phyloP scores from a whole-genome alignment of 2,329 filamentous ascomycete species.

The Phialophora chinensis region DNA sequence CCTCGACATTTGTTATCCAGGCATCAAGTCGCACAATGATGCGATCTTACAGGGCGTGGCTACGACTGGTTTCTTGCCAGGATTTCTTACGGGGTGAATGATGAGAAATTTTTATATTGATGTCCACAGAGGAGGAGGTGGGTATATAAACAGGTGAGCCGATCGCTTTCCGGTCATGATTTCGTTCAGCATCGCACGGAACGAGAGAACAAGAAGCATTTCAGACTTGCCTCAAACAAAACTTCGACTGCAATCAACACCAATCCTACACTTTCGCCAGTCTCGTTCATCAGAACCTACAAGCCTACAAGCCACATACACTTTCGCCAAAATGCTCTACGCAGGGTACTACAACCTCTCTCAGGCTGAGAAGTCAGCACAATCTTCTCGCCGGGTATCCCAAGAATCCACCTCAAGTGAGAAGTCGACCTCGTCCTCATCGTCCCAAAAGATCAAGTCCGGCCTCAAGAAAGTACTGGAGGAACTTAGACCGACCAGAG shows the following conservation, averaged over 20 bases:
- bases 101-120: slow-evolving; percentile 16
- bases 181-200: slow-evolving; percentile 15
- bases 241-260: background rate
- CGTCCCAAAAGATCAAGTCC: slow-evolving; percentile 28
- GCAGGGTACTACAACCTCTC: slow-evolving; percentile 36
- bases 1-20: slow-evolving; percentile 16
- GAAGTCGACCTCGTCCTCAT: slow-evolving; percentile 19
- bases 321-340: slow-evolving; percentile 34
- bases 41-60: slow-evolving; percentile 7
- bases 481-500: slow-evolving; percentile 33
- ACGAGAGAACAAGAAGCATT: background rate
- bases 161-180: background rate
- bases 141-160: slow-evolving; percentile 32
- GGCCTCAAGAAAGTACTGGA: slow-evolving; percentile 33
- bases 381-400: slow-evolving; percentile 30
- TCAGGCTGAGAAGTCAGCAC: slow-evolving; percentile 28
- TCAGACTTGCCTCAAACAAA: background rate
- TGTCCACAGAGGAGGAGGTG: background rate
- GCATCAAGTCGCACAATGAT: background rate
- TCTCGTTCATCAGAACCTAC: slow-evolving; percentile 1
- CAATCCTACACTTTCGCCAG: background rate
- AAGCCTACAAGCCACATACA: slow-evolving; percentile 2
- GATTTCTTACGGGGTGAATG: background rate
- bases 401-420: slow-evolving; percentile 23
- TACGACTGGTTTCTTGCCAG: background rate